Base-by-base conservation (phyloP, 2,329 filamentous ascomycete species). In the Colletotrichum sp. region DNA sequence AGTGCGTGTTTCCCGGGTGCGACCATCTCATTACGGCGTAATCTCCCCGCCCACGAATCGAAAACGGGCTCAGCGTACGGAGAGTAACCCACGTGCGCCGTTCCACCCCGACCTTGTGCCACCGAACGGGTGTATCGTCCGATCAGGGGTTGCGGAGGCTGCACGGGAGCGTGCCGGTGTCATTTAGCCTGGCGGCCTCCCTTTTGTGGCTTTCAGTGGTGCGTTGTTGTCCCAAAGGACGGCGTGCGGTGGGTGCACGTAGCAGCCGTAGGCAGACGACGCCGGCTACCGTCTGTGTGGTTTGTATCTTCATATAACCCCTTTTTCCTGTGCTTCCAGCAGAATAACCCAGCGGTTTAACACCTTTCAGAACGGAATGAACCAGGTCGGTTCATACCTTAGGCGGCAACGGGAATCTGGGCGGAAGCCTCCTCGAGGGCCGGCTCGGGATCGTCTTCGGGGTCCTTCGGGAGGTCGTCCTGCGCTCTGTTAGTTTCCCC, bases 401-500 rank as follows among this genome's bases (percentile, higher is more conserved):
- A 89, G 69, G 86, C 87, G 55, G 86, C 81, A 77, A 89, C 80
- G 72, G 85, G 81, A 22, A 88, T 82, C 77, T 85, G 83, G 69
- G 82, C 80, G 16, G 82, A 80, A 3, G 82, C 79, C 64, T 82
- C 82, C 25, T 78, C 80, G 8, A 80, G 36, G 80, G 80, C 29
- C 81, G 83, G 69, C 81, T 86, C 79, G n/a, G 79, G 69, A n/a
- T 81, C 81, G 32, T 80, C 77, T 13, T 79, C 80, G n/a, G 80
- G 79, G n/a, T 81, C 80, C 76, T 87, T 85, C 0, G 88, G 87
- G 16, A 89, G 78, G 71, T 88, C 86, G 70, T 88, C 86, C 88
- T 89, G 70, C 30, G 36, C 16, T 12, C 29, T n/a, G 67, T 66
- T 9, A 72, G 70, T 16, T 44, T 36, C 16, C 34, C 34, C 3